Percentiles rank a stretch among this genome's conserved stretches.
Evolutionary conservation across 805 yeast genomes (phyloP).

Genomic region (Suhomyces sp.): DNA sequence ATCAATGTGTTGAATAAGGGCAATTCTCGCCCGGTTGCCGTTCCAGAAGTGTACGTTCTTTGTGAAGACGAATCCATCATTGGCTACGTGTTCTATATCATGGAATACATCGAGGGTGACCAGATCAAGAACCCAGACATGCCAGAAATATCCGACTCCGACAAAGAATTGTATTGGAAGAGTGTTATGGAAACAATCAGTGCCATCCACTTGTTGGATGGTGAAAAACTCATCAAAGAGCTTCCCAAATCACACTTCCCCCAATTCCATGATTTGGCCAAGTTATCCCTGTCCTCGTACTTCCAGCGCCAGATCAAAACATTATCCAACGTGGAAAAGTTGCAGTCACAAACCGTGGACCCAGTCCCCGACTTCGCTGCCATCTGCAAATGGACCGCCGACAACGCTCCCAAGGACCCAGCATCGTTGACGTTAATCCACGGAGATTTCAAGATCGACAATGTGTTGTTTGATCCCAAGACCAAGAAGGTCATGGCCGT

Average conservation of each 20-base stretch:
- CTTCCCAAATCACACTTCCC: slow-evolving; percentile 49
- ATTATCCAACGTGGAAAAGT: slow-evolving; percentile 40
- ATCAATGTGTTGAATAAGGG: slow-evolving; percentile 27
- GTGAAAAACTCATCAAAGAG: slow-evolving; percentile 37
- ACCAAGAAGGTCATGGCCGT: slow-evolving; percentile 52
- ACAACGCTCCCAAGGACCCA: slow-evolving; percentile 50
- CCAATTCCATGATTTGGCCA: slow-evolving; percentile 31
- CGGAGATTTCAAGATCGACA: slow-evolving; percentile 66
- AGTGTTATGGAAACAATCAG: slow-evolving; percentile 49
- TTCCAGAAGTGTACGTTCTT: slow-evolving; percentile 51
- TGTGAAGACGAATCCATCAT: slow-evolving; percentile 57
- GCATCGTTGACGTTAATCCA: slow-evolving; percentile 49
- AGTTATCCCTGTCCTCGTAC: slow-evolving; percentile 29
- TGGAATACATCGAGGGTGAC: slow-evolving; percentile 59
- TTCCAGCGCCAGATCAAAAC: slow-evolving; percentile 56
- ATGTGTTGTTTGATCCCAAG: slow-evolving; percentile 59
- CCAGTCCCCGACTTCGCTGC: slow-evolving; percentile 48
- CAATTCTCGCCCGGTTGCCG: slow-evolving; percentile 40
- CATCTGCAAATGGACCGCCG: slow-evolving; percentile 42
- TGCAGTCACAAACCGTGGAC: slow-evolving; percentile 40
- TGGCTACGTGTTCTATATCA: slow-evolving; percentile 58
- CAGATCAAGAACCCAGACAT: slow-evolving; percentile 55
- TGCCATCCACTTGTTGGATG: slow-evolving; percentile 51
- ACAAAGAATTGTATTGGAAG: slow-evolving; percentile 40
- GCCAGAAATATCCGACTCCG: slow-evolving; percentile 28